Evolutionary conservation across 2,329 filamentous ascomycete species (phyloP).

Genomic region (Coniochaeta prunicola): DNA sequence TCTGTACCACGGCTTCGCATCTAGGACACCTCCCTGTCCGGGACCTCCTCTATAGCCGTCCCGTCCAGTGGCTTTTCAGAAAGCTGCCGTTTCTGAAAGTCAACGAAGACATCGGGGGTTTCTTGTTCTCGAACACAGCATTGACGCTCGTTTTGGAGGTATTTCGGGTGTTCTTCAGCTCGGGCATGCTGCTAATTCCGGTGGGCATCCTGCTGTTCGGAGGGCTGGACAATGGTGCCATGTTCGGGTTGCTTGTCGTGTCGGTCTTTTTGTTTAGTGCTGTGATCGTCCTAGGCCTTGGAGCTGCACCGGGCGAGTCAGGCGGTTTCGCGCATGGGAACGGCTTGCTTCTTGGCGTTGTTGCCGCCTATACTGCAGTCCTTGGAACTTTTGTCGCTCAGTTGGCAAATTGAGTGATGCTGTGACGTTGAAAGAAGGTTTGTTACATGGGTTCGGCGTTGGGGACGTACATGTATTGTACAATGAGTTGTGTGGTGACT

Average conservation of each 20-base stretch:
- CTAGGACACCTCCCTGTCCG: background rate
- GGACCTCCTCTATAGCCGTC: background rate
- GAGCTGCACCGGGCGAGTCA: background rate
- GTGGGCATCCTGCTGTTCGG: constrained; percentile 4
- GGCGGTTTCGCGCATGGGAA: constrained; percentile 3
- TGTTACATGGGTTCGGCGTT: background rate
- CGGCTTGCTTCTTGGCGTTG: background rate
- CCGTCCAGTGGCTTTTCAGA: constrained; percentile 1
- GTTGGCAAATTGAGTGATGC: background rate
- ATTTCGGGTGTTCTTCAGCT: background rate
- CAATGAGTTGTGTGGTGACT: too few relatives aligned
- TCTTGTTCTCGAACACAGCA: background rate
- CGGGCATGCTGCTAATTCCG: constrained; percentile 4
- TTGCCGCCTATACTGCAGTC: background rate
- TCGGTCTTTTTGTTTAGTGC: constrained; percentile 4
- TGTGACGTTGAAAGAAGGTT: background rate
- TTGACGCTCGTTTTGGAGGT: constrained; percentile 1
- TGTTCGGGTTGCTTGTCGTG: constrained; percentile 6
- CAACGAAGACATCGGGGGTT: background rate
- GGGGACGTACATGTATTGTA: too few relatives aligned
- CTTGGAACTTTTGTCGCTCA: background rate
- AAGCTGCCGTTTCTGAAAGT: background rate
- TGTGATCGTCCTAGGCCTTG: background rate
- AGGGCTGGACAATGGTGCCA: background rate
- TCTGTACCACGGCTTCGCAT: background rate